A percentile compares a stretch with the other conserved stretches of the same genome.
phyloP scores from a whole-genome alignment of 2,329 filamentous ascomycete species.

The Ascochyta pisi region DNA sequence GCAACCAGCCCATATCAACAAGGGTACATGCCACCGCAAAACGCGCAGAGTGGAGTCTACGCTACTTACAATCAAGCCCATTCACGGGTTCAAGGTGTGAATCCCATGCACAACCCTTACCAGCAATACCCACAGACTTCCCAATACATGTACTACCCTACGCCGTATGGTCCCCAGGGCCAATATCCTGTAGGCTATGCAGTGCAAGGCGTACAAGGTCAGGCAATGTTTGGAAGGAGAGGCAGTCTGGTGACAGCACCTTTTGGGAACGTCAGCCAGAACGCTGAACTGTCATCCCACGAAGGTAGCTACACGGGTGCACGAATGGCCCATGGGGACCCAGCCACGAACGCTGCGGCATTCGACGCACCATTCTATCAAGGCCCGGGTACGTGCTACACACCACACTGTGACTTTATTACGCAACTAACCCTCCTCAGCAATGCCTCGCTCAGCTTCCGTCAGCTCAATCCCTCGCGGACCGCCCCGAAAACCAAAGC shows the following conservation, averaged over 20 bases:
- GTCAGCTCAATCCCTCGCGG: slow-evolving; percentile 59
- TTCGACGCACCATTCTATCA: slow-evolving; percentile 21
- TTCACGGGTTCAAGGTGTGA: slow-evolving; percentile 31
- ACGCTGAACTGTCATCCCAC: slow-evolving; percentile 28
- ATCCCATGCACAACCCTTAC: slow-evolving; percentile 36
- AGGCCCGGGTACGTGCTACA: slow-evolving; percentile 1
- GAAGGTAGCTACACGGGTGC: slow-evolving; percentile 27
- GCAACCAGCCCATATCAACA: slow-evolving; percentile 37
- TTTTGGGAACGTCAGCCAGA: slow-evolving; percentile 28
- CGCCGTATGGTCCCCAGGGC: slow-evolving; percentile 40
- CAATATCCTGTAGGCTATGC: slow-evolving; percentile 37
- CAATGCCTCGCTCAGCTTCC: slow-evolving; percentile 29
- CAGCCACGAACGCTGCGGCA: slow-evolving; percentile 22
- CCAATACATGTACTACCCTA: slow-evolving; percentile 46
- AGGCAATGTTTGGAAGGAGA: slow-evolving; percentile 41
- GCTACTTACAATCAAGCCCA: slow-evolving; percentile 33
- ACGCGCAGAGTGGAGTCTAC: slow-evolving; percentile 33
- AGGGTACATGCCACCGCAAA: slow-evolving; percentile 36
- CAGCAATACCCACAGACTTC: slow-evolving; percentile 41
- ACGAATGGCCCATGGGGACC: slow-evolving; percentile 26
- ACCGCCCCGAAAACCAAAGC: slow-evolving; percentile 70
- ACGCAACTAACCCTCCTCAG: slow-evolving; percentile 16
- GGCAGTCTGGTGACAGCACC: slow-evolving; percentile 31
- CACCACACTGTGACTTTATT: slow-evolving; percentile 1
- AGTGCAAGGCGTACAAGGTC: slow-evolving; percentile 32